A percentile compares a stretch with the other conserved stretches of the same genome.
These are phyloP conservation scores for Cynanchum wilfordii DNA, from an alignment of 257 asterid genomes.

Conservation along the genomic window DNA sequence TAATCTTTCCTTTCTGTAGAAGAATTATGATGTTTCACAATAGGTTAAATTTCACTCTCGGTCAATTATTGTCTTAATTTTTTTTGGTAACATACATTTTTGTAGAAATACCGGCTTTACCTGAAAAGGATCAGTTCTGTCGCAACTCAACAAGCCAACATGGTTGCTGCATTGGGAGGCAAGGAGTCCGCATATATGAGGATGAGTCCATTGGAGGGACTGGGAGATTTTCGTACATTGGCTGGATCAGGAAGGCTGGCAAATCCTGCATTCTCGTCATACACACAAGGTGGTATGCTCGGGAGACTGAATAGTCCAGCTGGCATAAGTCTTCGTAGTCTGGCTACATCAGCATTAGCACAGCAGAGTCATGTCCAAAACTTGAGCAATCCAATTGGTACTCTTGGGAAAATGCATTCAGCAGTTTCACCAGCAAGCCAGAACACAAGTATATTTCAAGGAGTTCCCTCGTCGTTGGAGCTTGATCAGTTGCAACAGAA, in stretches of 20 bases:
- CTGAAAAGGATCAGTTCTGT: slow-evolving; percentile 66
- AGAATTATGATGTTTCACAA: background rate
- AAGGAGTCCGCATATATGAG: slow-evolving; percentile 67
- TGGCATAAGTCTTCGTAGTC: slow-evolving; percentile 41
- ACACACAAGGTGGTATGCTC: slow-evolving; percentile 51
- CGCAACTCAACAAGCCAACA: slow-evolving; percentile 68
- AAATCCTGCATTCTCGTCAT: slow-evolving; percentile 47
- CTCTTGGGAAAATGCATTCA: slow-evolving; percentile 46
- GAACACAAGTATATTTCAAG: slow-evolving; percentile 47
- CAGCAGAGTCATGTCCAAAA: slow-evolving; percentile 51
- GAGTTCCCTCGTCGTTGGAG: slow-evolving; percentile 50
- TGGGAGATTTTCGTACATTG: slow-evolving; percentile 52
- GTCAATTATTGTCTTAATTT: background rate
- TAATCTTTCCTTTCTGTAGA: slow-evolving; percentile 17
- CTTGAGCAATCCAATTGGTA: slow-evolving; percentile 36
- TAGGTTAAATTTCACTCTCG: background rate
- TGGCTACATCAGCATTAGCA: slow-evolving; percentile 40
- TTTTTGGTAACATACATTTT: background rate
- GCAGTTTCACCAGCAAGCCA: slow-evolving; percentile 35
- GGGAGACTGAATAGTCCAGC: slow-evolving; percentile 65
- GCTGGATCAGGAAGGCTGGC: slow-evolving; percentile 54
- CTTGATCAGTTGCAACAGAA: slow-evolving; percentile 53
- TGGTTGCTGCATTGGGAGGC: slow-evolving; percentile 70
- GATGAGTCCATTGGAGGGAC: slow-evolving; percentile 51
- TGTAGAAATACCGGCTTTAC: slow-evolving; percentile 85